Conservation (phyloP, 148 eudicot species). For the Silene latifolia region DNA sequence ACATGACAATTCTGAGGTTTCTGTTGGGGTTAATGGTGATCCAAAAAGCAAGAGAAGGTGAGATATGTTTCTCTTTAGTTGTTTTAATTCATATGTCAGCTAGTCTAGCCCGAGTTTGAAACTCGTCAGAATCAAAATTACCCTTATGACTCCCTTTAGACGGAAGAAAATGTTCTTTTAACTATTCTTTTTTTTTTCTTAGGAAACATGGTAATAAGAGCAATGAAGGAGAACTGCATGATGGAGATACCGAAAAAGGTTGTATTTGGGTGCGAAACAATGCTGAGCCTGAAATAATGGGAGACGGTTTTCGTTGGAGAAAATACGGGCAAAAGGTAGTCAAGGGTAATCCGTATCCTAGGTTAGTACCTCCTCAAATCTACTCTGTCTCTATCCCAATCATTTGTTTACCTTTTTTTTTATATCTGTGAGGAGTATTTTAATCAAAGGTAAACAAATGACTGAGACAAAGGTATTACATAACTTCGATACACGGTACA, state of each 20-base stretch:
- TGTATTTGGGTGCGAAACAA: conserved; percentile 38
- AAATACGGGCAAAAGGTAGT: conserved; percentile 98
- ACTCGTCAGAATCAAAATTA: background rate
- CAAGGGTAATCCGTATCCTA: conserved; percentile 63
- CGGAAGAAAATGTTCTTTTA: too few species aligned
- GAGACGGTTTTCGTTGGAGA: conserved; percentile 96
- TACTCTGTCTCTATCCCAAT: too few species aligned
- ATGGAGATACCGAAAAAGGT: conserved; percentile 40
- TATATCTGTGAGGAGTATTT: too few species aligned
- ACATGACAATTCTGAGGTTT: conserved; percentile 32
- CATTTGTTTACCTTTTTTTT: too few species aligned
- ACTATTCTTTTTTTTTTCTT: too few species aligned
- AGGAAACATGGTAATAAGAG: conserved; percentile 48
- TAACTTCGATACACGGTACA: too few species aligned
- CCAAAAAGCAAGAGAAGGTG: conserved; percentile 73
- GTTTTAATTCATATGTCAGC: background rate
- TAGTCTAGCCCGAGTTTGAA: background rate
- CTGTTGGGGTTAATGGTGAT: conserved; percentile 37
- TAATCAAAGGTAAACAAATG: too few species aligned
- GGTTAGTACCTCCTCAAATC: too few species aligned
- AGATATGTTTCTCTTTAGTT: conserved; percentile 4
- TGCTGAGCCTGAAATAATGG: conserved; percentile 51
- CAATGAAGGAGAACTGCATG: conserved; percentile 35
- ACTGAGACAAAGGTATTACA: too few species aligned
- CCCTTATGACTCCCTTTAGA: too few species aligned